Evolutionary conservation across 1,139 yeast genomes (phyloP).

Genomic region (Blastobotrys arbuscula): DNA sequence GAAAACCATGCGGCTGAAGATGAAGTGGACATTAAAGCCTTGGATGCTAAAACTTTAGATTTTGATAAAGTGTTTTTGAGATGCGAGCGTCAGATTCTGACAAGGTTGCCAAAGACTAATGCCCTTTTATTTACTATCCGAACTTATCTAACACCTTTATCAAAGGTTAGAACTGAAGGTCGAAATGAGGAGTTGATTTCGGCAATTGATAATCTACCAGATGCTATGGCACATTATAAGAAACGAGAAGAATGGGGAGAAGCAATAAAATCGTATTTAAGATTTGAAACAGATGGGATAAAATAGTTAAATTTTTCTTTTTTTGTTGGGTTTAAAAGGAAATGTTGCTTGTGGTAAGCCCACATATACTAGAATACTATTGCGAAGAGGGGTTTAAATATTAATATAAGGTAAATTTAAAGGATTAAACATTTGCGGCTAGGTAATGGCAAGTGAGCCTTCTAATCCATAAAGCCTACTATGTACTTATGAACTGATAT

Average conservation of each 20-base stretch:
- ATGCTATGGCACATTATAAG: conserved; percentile 54
- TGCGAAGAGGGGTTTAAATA: too few relatives aligned
- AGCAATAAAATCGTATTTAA: conserved; percentile 48
- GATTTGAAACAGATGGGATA: conserved; percentile 11
- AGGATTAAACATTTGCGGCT: too few relatives aligned
- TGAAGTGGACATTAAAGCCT: conserved; percentile 29
- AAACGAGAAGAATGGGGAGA: conserved; percentile 59
- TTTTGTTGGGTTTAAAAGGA: too few relatives aligned
- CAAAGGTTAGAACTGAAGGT: conserved; percentile 45
- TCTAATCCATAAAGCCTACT: too few relatives aligned
- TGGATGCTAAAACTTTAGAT: conserved; percentile 45
- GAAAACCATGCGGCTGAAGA: conserved; percentile 42
- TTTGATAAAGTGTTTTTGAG: conserved; percentile 53
- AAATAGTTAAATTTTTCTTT: not conserved
- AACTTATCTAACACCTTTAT: conserved; percentile 61
- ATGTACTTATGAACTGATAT: too few relatives aligned
- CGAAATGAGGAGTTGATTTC: conserved; percentile 41
- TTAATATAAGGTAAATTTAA: too few relatives aligned
- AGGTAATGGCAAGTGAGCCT: too few relatives aligned
- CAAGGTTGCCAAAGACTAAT: conserved; percentile 50
- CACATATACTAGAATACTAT: too few relatives aligned
- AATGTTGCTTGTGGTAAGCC: too few relatives aligned
- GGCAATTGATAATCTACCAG: conserved; percentile 59
- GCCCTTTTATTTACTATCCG: conserved; percentile 56
- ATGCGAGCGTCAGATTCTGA: conserved; percentile 56